These are phyloP conservation scores for Echria macrotheca DNA, from an alignment of 495 filamentous ascomycete genomes.

Conservation along the genomic window DNA sequence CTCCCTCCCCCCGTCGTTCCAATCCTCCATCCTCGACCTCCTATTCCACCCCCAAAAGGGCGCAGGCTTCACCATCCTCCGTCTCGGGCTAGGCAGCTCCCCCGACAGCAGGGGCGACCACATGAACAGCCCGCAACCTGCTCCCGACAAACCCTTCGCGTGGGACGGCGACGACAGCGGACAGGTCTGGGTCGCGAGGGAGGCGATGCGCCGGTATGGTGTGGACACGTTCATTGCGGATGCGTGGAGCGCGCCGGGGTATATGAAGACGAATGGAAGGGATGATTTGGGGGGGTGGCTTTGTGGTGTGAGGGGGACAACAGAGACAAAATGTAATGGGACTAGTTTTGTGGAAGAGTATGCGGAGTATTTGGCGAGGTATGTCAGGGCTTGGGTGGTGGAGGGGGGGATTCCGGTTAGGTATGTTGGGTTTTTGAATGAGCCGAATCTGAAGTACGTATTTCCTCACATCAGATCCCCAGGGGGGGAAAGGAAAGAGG, in stretches of 20 bases:
- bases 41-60: constrained; percentile 48
- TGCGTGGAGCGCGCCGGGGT: constrained; percentile 52
- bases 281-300: constrained; percentile 40
- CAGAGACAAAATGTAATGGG: constrained; percentile 30
- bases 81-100: constrained; percentile 51
- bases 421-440: constrained; percentile 53
- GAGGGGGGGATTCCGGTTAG: constrained; percentile 41
- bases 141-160: constrained; percentile 33
- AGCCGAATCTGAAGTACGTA: constrained; percentile 44
- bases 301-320: constrained; percentile 42
- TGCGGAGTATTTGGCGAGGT: constrained; percentile 50
- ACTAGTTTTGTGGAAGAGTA: constrained; percentile 53
- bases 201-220: constrained; percentile 41
- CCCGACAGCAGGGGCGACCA: constrained; percentile 39
- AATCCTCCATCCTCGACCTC: constrained; percentile 43
- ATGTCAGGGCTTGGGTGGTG: constrained; percentile 42
- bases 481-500: no score
- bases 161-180: constrained; percentile 50
- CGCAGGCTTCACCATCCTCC: constrained; percentile 51
- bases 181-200: constrained; percentile 48
- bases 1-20: constrained; percentile 40
- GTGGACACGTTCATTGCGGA: constrained; percentile 46
- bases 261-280: constrained; percentile 52
- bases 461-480: neutral
- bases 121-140: constrained; percentile 44